phyloP scores from a whole-genome alignment of 495 filamentous ascomycete species.

The Elaphomyces granulatus region DNA sequence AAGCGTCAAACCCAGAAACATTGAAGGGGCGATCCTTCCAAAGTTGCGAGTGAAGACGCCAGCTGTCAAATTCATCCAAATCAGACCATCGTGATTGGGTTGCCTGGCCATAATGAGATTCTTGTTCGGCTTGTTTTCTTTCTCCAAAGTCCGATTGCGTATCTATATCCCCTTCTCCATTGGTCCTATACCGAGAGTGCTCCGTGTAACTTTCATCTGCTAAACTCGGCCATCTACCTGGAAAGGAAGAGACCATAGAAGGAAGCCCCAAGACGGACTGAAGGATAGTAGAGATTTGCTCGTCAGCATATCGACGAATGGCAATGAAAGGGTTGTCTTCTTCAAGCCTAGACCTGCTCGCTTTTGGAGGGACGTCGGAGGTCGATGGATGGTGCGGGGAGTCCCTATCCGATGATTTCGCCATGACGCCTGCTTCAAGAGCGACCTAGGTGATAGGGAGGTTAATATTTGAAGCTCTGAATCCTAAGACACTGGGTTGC shows the following conservation, averaged over 20 bases:
- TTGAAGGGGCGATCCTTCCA: constrained; percentile 12
- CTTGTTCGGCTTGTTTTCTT: no score
- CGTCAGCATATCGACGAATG: constrained; percentile 46
- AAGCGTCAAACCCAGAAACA: constrained; percentile 20
- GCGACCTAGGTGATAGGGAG: no score
- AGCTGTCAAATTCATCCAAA: constrained; percentile 1
- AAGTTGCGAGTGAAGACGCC: constrained; percentile 5
- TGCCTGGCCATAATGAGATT: no score
- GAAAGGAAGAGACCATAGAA: constrained; percentile 17
- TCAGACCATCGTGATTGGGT: background rate
- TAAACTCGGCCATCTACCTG: constrained; percentile 24
- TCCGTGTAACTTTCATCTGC: constrained; percentile 21
- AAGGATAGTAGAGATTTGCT: constrained; percentile 40
- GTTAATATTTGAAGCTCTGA: no score
- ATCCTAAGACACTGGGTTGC: no score
- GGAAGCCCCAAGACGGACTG: constrained; percentile 38
- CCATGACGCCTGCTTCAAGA: no score
- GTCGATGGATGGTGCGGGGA: no score
- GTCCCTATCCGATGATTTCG: no score
- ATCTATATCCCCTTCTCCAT: constrained; percentile 5
- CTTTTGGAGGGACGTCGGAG: no score
- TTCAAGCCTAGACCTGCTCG: constrained; percentile 16
- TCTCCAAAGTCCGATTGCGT: background rate
- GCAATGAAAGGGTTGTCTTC: constrained; percentile 42
- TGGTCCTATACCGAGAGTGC: constrained; percentile 13